These are phyloP conservation scores for Balakata baccata DNA, from an alignment of 345 rosid genomes.

Conservation along the genomic window DNA sequence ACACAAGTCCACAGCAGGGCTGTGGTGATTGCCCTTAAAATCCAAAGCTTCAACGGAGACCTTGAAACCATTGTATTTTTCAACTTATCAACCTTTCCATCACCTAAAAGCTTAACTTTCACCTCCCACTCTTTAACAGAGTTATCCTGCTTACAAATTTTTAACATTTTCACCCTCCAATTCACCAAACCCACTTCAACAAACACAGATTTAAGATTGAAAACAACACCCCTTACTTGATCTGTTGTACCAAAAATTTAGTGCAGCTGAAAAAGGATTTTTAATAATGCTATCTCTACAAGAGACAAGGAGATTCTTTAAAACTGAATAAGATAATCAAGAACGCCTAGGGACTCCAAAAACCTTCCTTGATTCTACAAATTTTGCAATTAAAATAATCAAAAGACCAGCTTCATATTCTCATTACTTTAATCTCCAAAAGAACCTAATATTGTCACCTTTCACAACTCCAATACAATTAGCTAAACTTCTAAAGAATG, in stretches of 20 bases:
- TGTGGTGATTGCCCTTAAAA: constrained; percentile 57
- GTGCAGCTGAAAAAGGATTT: background rate
- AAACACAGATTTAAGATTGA: constrained; percentile 9
- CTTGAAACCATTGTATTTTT: constrained; percentile 52
- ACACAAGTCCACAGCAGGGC: constrained; percentile 72
- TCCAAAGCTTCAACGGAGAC: constrained; percentile 72
- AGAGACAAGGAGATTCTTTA: constrained; percentile 25
- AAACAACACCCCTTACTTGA: constrained; percentile 13
- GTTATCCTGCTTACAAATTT: constrained; percentile 48
- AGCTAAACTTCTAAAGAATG: background rate
- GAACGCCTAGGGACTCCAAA: constrained; percentile 30
- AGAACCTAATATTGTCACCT: constrained; percentile 14
- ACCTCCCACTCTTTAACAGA: constrained; percentile 44
- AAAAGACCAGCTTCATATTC: constrained; percentile 19
- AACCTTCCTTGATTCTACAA: constrained; percentile 21
- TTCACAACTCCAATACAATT: constrained; percentile 1
- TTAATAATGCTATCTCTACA: constrained; percentile 16
- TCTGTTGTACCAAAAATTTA: constrained; percentile 15
- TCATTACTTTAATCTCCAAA: constrained; percentile 12
- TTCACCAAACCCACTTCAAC: constrained; percentile 22
- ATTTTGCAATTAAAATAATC: constrained; percentile 23
- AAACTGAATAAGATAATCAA: constrained; percentile 21
- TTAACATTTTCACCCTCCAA: constrained; percentile 25
- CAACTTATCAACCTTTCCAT: constrained; percentile 50
- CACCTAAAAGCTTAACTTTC: constrained; percentile 53